phyloP scores from a whole-genome alignment of 2,329 filamentous ascomycete genomes.

The Phialocephala subalpina region DNA sequence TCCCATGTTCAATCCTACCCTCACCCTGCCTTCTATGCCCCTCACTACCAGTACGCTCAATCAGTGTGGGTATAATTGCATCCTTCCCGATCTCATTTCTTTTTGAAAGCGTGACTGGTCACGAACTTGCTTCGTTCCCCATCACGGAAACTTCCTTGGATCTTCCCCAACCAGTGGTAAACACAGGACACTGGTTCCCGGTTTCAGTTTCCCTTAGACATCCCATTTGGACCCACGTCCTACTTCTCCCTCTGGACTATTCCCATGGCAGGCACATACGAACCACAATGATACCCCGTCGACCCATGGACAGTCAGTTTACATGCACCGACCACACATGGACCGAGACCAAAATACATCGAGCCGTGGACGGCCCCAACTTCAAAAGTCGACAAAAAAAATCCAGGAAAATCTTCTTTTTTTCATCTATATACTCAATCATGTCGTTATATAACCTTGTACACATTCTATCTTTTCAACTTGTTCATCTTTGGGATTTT shows the following conservation, averaged over 20 bases:
- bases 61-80: constrained; percentile 3
- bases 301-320: constrained; percentile 10
- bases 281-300: constrained; percentile 14
- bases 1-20: constrained; percentile 29
- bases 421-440: constrained; percentile 14
- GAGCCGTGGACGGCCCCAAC: constrained; percentile 22
- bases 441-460: constrained; percentile 35
- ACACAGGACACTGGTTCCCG: constrained; percentile 32
- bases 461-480: constrained; percentile 29
- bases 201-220: constrained; percentile 6
- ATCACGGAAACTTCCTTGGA: constrained; percentile 21
- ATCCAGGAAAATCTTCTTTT: constrained; percentile 3
- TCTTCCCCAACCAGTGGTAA: constrained; percentile 29
- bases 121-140: constrained; percentile 24
- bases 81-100: constrained; percentile 16
- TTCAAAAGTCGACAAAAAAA: constrained; percentile 22
- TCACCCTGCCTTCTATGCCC: constrained; percentile 29
- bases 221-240: constrained; percentile 20
- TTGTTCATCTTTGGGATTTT: constrained; percentile 20
- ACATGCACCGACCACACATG: constrained; percentile 12
- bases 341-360: neutral
- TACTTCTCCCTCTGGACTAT: neutral
- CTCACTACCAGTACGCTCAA: constrained; percentile 25
- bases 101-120: constrained; percentile 25
- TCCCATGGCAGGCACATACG: constrained; percentile 15